Conservation (phyloP, 208 protist species). For the Wallacemonas sp. region DNA sequence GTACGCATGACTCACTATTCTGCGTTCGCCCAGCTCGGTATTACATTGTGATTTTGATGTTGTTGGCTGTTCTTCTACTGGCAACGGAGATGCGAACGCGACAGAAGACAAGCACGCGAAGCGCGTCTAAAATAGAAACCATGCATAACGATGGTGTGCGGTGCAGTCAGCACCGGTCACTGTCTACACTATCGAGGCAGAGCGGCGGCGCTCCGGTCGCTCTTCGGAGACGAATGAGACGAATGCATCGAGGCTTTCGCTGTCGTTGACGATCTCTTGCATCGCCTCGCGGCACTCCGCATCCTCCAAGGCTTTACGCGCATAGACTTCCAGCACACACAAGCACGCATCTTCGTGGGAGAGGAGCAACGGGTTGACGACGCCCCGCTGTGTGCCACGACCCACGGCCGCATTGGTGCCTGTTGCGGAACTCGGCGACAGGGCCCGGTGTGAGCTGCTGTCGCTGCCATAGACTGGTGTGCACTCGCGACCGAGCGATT, state of each 20-base stretch:
- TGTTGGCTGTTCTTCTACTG: no score
- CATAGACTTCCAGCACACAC: slow-evolving; percentile 20
- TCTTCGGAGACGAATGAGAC: slow-evolving; percentile 30
- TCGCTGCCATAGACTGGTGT: no score
- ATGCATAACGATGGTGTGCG: no score
- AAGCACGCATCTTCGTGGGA: slow-evolving; percentile 9
- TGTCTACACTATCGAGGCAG: neutral
- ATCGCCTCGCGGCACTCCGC: slow-evolving; percentile 25
- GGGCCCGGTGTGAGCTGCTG: neutral
- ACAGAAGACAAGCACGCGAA: no score
- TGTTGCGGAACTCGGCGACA: neutral
- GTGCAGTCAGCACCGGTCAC: no score
- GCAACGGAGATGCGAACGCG: no score
- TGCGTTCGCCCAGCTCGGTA: no score
- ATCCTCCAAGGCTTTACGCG: slow-evolving; percentile 17
- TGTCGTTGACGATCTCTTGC: slow-evolving; percentile 24
- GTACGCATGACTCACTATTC: no score
- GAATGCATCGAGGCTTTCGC: slow-evolving; percentile 40
- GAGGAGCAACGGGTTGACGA: slow-evolving; percentile 1
- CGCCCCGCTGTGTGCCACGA: neutral
- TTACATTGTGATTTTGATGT: no score
- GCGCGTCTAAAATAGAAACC: no score
- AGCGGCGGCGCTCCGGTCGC: neutral
- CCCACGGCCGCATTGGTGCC: neutral
- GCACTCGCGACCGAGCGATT: no score